A percentile compares a stretch with the other conserved stretches of the same genome.
These are phyloP conservation scores for Phytophthora hybrid DNA, from an alignment of 352 stramenopile genomes.

Conservation along the genomic window DNA sequence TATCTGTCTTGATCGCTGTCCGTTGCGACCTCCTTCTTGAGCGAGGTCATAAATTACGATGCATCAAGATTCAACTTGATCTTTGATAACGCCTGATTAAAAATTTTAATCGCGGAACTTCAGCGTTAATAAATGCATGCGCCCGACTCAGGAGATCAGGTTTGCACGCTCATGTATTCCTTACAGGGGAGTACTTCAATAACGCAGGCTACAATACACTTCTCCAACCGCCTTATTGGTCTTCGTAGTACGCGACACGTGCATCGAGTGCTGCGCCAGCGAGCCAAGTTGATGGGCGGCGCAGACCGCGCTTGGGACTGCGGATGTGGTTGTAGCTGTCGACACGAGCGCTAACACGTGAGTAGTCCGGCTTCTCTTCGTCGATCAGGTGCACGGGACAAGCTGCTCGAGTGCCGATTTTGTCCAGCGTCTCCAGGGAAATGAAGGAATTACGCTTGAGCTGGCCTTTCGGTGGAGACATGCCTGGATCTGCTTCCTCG, in stretches of 20 bases:
- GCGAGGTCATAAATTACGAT: not conserved
- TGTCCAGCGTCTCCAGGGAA: conserved; percentile 75
- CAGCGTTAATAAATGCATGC: conserved; percentile 12
- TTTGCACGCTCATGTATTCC: conserved; percentile 4
- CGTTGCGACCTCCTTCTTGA: not conserved
- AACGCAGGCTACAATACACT: not conserved
- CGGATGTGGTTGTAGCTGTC: conserved; percentile 69
- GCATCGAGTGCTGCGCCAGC: conserved; percentile 40
- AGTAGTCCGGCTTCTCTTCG: conserved; percentile 66
- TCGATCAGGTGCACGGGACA: conserved; percentile 76
- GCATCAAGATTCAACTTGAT: not conserved
- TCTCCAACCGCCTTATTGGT: conserved; percentile 14
- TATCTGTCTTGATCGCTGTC: not conserved
- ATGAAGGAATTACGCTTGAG: conserved; percentile 63
- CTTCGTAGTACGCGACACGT: conserved; percentile 33
- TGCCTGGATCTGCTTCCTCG: conserved; percentile 53
- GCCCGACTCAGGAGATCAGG: conserved; percentile 25
- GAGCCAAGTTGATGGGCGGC: conserved; percentile 66
- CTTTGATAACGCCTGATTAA: conserved; percentile 16
- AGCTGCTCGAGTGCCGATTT: conserved; percentile 75
- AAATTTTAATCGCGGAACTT: conserved; percentile 12
- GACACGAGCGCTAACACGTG: conserved; percentile 55
- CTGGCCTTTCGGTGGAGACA: conserved; percentile 64
- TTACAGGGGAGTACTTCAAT: not conserved
- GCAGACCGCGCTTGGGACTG: conserved; percentile 56